A percentile compares a stretch with the other conserved stretches of the same genome.
These are phyloP conservation scores for Rosa rugosa DNA, from an alignment of 306 rosid genomes.

Conservation along the genomic window DNA sequence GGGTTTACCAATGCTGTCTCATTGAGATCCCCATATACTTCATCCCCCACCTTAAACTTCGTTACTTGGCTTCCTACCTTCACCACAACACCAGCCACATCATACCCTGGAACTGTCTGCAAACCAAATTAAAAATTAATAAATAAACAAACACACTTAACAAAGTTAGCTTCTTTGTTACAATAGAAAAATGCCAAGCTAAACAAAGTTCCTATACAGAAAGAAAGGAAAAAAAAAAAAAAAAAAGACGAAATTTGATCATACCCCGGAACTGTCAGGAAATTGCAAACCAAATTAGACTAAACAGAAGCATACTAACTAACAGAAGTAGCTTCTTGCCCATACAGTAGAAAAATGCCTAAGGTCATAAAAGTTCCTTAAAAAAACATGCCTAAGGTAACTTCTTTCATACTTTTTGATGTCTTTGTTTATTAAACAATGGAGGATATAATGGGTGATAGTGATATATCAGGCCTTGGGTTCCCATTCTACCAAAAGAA, in stretches of 20 bases:
- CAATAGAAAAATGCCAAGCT: background rate
- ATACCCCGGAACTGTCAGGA: slow-evolving; percentile 50
- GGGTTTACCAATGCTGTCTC: slow-evolving; percentile 37
- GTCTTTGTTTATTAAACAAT: no score
- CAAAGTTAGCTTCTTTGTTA: background rate
- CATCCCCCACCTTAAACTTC: slow-evolving; percentile 67
- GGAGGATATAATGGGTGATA: background rate
- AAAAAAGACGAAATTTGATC: slow-evolving; percentile 8
- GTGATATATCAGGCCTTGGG: background rate
- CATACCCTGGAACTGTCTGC: slow-evolving; percentile 59
- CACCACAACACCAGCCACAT: slow-evolving; percentile 71
- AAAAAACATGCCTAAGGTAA: background rate
- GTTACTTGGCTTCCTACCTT: slow-evolving; percentile 61
- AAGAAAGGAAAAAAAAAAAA: background rate
- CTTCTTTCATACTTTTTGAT: background rate
- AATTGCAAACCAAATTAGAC: slow-evolving; percentile 6
- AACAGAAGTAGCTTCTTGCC: slow-evolving; percentile 2
- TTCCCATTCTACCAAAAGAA: slow-evolving; percentile 24
- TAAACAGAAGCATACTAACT: background rate
- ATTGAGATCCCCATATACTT: slow-evolving; percentile 63
- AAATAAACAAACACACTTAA: background rate
- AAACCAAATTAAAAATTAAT: background rate
- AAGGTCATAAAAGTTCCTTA: background rate
- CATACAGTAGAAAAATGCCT: background rate
- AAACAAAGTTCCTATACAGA: background rate